Base-by-base conservation (phyloP, 345 rosid genomes). In the Sisymbrium altissimum region DNA sequence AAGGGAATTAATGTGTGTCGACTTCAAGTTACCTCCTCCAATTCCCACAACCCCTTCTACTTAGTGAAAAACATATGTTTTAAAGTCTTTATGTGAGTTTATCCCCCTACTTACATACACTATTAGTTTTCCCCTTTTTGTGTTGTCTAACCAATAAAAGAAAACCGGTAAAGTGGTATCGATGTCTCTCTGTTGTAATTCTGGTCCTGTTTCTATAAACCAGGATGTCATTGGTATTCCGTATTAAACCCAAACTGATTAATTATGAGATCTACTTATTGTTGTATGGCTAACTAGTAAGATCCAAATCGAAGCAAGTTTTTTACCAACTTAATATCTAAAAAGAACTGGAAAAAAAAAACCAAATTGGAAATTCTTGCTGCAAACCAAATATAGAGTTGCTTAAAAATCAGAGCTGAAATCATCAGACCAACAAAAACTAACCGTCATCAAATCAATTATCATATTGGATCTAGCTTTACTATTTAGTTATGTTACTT, bases 21-120 rank as follows among this genome's bases (percentile, higher is more conserved):
- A 18, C n/a, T 58, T 36, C 64, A 58, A 58, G 64, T 35, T 58
- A 36, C 45, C 64, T 58, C 64, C 64, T 57, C 63, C 63, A 11
- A 17, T 23, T 21, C 9, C 56, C 33, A 23, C 58, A 9, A 35
- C 38, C 38, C 59, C 3, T 58, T 58, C 15, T 58, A 58, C 41
- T 58, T 36, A 58, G 27, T 5, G 2, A 36, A 18, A 33, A 35
- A 3, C 2, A 18, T 58, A 23, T 3, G 29, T 11, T 36, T 36
- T 9, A 7, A 58, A 10, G 44, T 35, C 13, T 30, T 55, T 30
- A 3, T 30, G 21, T 30, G 39, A 29, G 2, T 27, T 18, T 29
- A 11, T 29, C 10, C 27, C 38, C 1, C n/a, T n/a, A 7, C 53
- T 2, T 33, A 32, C 9, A 9, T 33, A 9, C 10, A 33, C 27